Percentiles rank a stretch among this genome's conserved stretches.
Evolutionary conservation across 306 rosid genomes (phyloP).

Genomic region (Trifolium dubium): DNA sequence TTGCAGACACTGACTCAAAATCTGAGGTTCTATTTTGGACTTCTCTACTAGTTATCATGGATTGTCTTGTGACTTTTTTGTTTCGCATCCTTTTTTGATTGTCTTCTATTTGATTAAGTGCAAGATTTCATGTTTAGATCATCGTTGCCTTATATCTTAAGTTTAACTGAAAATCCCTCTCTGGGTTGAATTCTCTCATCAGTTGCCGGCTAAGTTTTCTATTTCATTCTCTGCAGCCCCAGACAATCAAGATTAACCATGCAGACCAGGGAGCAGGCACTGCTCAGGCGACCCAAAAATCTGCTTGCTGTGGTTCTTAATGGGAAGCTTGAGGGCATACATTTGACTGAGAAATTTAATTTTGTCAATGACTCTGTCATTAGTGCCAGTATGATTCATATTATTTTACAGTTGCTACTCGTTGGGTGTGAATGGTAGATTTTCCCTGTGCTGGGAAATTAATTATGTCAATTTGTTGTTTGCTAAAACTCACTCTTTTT

Average conservation of each 20-base stretch:
- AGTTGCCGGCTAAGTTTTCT: slow-evolving; percentile 10
- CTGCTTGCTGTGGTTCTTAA: slow-evolving; percentile 89
- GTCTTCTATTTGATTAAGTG: slow-evolving; percentile 11
- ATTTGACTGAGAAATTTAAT: slow-evolving; percentile 61
- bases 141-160: neutral
- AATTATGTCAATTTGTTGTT: slow-evolving; percentile 57
- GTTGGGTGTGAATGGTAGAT: slow-evolving; percentile 76
- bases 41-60: slow-evolving; percentile 32
- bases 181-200: slow-evolving; percentile 1
- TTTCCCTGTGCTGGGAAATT: slow-evolving; percentile 50
- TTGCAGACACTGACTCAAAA: slow-evolving; percentile 89
- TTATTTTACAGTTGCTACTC: slow-evolving; percentile 51
- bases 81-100: slow-evolving; percentile 6
- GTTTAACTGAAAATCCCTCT: slow-evolving; percentile 8
- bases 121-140: slow-evolving; percentile 18
- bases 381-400: slow-evolving; percentile 57
- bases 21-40: slow-evolving; percentile 62
- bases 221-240: slow-evolving; percentile 69
- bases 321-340: slow-evolving; percentile 43
- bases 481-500: slow-evolving; percentile 29
- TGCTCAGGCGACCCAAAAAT: slow-evolving; percentile 70
- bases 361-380: slow-evolving; percentile 55
- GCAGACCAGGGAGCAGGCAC: slow-evolving; percentile 75
- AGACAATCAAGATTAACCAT: slow-evolving; percentile 85
- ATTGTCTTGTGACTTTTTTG: slow-evolving; percentile 6